Base-by-base conservation (phyloP, 2,329 filamentous ascomycete genomes). In the Didymella glomerata region DNA sequence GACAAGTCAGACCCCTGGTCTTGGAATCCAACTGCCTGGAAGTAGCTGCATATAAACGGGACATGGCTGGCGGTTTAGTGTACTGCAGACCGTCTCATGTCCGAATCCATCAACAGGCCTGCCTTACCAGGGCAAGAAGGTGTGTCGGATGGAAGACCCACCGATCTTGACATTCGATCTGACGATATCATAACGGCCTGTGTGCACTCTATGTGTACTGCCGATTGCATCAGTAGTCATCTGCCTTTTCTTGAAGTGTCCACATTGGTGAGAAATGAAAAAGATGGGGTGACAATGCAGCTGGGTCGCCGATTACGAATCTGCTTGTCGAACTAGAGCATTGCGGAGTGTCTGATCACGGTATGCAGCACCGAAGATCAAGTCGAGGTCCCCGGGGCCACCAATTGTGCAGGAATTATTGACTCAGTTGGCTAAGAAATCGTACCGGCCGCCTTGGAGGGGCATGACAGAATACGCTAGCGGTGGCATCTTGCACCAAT, bases 301-400 rank as follows among this genome's bases (percentile, higher is more conserved):
- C 25, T 42, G 47, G 46, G 40, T 54, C 50, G 56, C 50, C 56
- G 50, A 59, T 50, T 51, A 40, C 46, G 46, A 54, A 34, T 28
- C n/a, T 27, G 7, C 27, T 22, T 25, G 32, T 49, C 22, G 27
- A 30, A 36, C 56, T 54, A 50, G 34, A 44, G 40, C 41, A 49
- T 28, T 42, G 25, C 47, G 47, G 46, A 40, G 8, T 47, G 46
- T 47, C 51, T 59, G 46, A 54, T 54, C 50, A 47, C 25, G 30
- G 56, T 42, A 54, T 18, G 24, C 25, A 50, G 34, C 27, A 24
- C 46, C 50, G 51, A 59, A 48, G 50, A 54, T 54, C 47, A 47
- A 30, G n/a, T 34, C 34, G 20, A 54, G 41, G 47, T 54, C 41
- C n/a, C 40, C 27, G 6, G 22, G 8, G 22, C 50, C 24, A 46